A percentile compares a stretch with the other conserved stretches of the same genome.
Conservation (phyloP, 345 rosid species). For the Clarkia xantiana region DNA sequence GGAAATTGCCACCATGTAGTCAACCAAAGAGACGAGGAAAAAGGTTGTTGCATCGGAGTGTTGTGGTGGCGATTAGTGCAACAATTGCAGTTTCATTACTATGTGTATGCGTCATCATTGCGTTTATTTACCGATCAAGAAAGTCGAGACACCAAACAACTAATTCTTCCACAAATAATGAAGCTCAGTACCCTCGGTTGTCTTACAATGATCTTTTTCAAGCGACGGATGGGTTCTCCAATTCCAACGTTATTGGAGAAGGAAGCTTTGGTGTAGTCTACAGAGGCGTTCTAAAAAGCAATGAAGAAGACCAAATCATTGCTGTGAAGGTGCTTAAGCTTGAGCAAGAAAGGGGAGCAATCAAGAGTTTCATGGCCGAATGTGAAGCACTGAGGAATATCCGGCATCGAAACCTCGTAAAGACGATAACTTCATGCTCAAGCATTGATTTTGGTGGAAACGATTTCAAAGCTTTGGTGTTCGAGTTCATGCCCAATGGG, state of each 20-base stretch:
- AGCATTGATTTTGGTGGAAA: constrained; percentile 9
- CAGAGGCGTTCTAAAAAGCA: constrained; percentile 5
- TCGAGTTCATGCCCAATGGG: constrained; percentile 14
- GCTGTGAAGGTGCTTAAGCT: constrained; percentile 16
- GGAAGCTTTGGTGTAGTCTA: constrained; percentile 12
- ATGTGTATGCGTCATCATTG: neutral
- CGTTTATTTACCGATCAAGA: too few species aligned
- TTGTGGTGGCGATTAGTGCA: neutral
- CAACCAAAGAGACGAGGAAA: neutral
- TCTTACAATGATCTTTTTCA: constrained; percentile 4
- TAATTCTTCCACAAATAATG: too few species aligned
- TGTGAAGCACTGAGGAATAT: constrained; percentile 12
- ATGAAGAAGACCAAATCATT: neutral
- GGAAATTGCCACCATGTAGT: constrained; percentile 3
- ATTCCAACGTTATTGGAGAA: constrained; percentile 9
- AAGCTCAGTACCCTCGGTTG: too few species aligned
- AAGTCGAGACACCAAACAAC: too few species aligned
- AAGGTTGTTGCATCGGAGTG: neutral
- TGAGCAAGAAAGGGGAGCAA: constrained; percentile 5
- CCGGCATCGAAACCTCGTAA: constrained; percentile 12
- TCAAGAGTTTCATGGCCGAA: constrained; percentile 11
- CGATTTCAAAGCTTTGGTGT: constrained; percentile 16
- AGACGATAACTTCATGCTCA: constrained; percentile 11
- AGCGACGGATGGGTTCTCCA: constrained; percentile 14
- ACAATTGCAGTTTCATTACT: neutral